Evolutionary conservation across 495 filamentous ascomycete genomes (phyloP).

Genomic region (Penicillium nucicola): DNA sequence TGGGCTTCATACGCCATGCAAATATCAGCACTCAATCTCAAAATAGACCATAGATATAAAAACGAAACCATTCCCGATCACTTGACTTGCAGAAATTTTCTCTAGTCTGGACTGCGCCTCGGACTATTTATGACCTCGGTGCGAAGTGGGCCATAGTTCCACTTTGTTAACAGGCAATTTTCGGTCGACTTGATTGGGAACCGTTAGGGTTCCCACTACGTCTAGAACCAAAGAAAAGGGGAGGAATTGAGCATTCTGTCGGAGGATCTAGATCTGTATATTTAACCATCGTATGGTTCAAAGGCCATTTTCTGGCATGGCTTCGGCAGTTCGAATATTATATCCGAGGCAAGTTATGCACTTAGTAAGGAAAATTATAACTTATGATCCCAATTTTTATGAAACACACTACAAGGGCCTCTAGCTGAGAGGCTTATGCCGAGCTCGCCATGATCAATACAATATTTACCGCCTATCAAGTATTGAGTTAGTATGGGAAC

Average conservation of each 20-base stretch:
- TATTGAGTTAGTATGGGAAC: neutral
- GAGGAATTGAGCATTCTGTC: too few species aligned
- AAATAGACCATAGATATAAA: neutral
- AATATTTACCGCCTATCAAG: constrained; percentile 22
- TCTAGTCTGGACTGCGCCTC: constrained; percentile 1
- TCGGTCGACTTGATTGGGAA: too few species aligned
- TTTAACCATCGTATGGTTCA: too few species aligned
- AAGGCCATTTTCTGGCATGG: too few species aligned
- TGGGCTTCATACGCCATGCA: too few species aligned
- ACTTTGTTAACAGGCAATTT: neutral
- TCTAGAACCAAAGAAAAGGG: too few species aligned
- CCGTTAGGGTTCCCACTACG: too few species aligned
- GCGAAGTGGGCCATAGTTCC: neutral
- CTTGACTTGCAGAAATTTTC: neutral
- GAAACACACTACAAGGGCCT: neutral
- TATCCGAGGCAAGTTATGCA: too few species aligned
- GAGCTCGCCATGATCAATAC: constrained; percentile 22
- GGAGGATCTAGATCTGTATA: too few species aligned
- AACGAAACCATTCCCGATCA: neutral
- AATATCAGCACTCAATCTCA: neutral
- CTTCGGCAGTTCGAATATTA: too few species aligned
- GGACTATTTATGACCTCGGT: neutral
- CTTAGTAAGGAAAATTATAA: too few species aligned
- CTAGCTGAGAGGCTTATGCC: constrained; percentile 7
- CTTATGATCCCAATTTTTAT: too few species aligned